Evolutionary conservation across 352 stramenopile species (phyloP).

Genomic region (Phytophthora fragariaefolia): DNA sequence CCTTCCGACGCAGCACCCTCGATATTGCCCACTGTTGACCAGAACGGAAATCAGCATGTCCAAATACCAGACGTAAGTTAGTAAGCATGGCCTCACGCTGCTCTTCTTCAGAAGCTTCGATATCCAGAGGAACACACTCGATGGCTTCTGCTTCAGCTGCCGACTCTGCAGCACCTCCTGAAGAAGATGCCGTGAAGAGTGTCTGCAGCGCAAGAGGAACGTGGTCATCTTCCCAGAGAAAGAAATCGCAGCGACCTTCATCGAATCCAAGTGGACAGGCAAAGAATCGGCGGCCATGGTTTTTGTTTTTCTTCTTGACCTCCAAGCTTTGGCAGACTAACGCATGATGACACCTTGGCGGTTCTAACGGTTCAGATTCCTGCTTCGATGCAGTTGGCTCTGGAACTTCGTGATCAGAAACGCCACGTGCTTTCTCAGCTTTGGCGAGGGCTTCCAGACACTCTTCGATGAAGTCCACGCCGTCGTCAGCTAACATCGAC

Average conservation of each 20-base stretch:
- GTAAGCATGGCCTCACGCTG: conserved; percentile 63
- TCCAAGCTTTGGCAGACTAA: conserved; percentile 61
- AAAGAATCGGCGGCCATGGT: conserved; percentile 78
- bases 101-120: conserved; percentile 47
- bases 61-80: conserved; percentile 88
- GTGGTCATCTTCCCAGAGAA: conserved; percentile 86
- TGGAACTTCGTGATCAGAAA: conserved; percentile 5
- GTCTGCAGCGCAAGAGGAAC: conserved; percentile 63
- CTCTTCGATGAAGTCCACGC: conserved; percentile 83
- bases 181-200: conserved; percentile 46
- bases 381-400: background rate
- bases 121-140: conserved; percentile 62
- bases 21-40: conserved; percentile 88
- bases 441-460: conserved; percentile 67
- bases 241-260: conserved; percentile 86
- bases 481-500: conserved; percentile 47
- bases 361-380: conserved; percentile 26
- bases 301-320: conserved; percentile 90
- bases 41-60: conserved; percentile 76
- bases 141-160: conserved; percentile 31
- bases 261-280: conserved; percentile 70
- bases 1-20: conserved; percentile 64
- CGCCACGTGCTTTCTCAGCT: conserved; percentile 32
- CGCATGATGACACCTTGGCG: conserved; percentile 74
- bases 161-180: conserved; percentile 16